These are phyloP conservation scores for Penicillium silybi DNA, from an alignment of 495 filamentous ascomycete species.

Conservation along the genomic window DNA sequence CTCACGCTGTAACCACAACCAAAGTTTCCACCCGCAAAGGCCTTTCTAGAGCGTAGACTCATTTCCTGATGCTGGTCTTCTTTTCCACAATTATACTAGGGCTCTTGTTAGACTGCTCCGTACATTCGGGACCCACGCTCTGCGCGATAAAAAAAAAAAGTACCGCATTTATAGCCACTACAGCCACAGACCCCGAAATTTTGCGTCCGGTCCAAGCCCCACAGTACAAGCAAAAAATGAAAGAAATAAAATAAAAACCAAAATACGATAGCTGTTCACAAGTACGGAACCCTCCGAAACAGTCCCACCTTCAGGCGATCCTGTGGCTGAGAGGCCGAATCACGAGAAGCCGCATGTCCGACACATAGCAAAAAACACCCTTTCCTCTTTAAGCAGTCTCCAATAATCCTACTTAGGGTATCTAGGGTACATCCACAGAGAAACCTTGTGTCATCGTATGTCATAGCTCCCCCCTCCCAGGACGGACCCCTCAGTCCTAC, in stretches of 20 bases:
- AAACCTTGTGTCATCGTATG: constrained; percentile 14
- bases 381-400: neutral
- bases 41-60: neutral
- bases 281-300: constrained; percentile 13
- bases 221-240: constrained; percentile 2
- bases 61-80: neutral
- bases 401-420: neutral
- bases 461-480: constrained; percentile 15
- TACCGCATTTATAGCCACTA: constrained; percentile 1
- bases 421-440: neutral
- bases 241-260: neutral
- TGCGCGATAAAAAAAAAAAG: neutral
- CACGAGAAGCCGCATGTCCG: constrained; percentile 3
- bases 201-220: constrained; percentile 16
- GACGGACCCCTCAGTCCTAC: constrained; percentile 16
- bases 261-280: constrained; percentile 3
- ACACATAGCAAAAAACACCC: constrained; percentile 7
- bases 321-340: constrained; percentile 25
- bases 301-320: constrained; percentile 20
- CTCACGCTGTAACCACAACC: neutral
- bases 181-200: constrained; percentile 1
- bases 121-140: constrained; percentile 8
- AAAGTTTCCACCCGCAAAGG: neutral
- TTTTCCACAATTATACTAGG: neutral
- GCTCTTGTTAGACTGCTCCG: constrained; percentile 1